Conservation (phyloP, 768 basidiomycete species). For the Suillus spraguei region DNA sequence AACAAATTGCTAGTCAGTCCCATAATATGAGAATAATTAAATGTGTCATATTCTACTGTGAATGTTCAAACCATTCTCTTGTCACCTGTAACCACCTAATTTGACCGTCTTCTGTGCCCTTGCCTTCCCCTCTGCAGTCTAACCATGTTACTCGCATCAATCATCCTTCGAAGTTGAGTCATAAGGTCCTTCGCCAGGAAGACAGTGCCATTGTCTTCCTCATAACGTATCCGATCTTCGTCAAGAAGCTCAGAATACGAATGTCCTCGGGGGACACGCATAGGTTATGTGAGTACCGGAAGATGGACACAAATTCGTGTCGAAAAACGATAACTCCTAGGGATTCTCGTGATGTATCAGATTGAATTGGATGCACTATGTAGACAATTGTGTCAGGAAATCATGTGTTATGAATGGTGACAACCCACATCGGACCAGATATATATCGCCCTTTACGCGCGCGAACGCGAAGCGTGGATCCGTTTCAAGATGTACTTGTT, state of each 20-base stretch:
- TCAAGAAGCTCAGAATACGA: slow-evolving; percentile 54
- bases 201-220: slow-evolving; percentile 60
- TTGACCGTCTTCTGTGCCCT: slow-evolving; percentile 12
- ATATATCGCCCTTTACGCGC: slow-evolving; percentile 26
- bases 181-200: slow-evolving; percentile 54
- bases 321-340: slow-evolving; percentile 31
- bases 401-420: neutral
- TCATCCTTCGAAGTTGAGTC: slow-evolving; percentile 28
- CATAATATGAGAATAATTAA: neutral
- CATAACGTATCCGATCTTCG: slow-evolving; percentile 50
- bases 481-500: slow-evolving; percentile 15
- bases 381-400: neutral
- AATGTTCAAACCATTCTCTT: neutral
- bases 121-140: slow-evolving; percentile 16
- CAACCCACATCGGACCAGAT: slow-evolving; percentile 32
- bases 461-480: slow-evolving; percentile 41
- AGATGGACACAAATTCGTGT: slow-evolving; percentile 68
- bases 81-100: neutral
- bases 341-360: slow-evolving; percentile 17
- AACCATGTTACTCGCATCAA: slow-evolving; percentile 27
- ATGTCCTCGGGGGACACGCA: slow-evolving; percentile 41
- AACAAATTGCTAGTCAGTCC: neutral
- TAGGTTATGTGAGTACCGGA: slow-evolving; percentile 54
- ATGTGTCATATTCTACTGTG: neutral
- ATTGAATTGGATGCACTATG: slow-evolving; percentile 5